These are phyloP conservation scores for Phytopythium boreale DNA, from an alignment of 352 stramenopile genomes.

Conservation along the genomic window DNA sequence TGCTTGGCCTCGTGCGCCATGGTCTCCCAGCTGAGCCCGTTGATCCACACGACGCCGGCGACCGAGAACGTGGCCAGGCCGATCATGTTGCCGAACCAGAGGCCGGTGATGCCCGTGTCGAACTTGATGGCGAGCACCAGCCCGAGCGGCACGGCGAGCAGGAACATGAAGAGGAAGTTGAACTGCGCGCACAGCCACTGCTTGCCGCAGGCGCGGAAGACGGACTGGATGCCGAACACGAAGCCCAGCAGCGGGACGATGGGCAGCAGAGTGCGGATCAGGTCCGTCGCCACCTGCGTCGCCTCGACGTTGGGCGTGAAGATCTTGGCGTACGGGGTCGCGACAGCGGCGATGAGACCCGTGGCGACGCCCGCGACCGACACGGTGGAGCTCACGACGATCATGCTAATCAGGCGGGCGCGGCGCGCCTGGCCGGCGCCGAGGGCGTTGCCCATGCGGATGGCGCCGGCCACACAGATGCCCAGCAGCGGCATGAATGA, in stretches of 20 bases:
- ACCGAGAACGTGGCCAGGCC: slow-evolving; percentile 38
- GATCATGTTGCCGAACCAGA: slow-evolving; percentile 57
- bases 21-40: slow-evolving; percentile 42
- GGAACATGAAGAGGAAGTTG: slow-evolving; percentile 52
- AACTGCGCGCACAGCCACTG: slow-evolving; percentile 46
- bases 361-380: slow-evolving; percentile 30
- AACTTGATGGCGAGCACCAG: slow-evolving; percentile 40
- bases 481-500: slow-evolving; percentile 49
- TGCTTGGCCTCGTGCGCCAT: slow-evolving; percentile 49
- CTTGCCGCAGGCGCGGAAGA: slow-evolving; percentile 48
- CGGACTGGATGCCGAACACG: slow-evolving; percentile 34
- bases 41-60: slow-evolving; percentile 37
- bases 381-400: slow-evolving; percentile 27
- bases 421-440: slow-evolving; percentile 43
- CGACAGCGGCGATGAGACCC: slow-evolving; percentile 25
- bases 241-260: slow-evolving; percentile 37
- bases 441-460: slow-evolving; percentile 59
- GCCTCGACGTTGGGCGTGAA: slow-evolving; percentile 39
- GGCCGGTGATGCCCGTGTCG: slow-evolving; percentile 33
- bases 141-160: slow-evolving; percentile 42
- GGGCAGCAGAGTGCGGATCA: slow-evolving; percentile 30
- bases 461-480: slow-evolving; percentile 41
- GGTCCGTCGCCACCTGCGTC: slow-evolving; percentile 18
- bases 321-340: slow-evolving; percentile 27
- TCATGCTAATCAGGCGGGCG: slow-evolving; percentile 32